Evolutionary conservation across 1,284 basidiomycete genomes (phyloP), one percentile per base, ranked within the genome.

Genomic region (Malassezia caprae): DNA sequence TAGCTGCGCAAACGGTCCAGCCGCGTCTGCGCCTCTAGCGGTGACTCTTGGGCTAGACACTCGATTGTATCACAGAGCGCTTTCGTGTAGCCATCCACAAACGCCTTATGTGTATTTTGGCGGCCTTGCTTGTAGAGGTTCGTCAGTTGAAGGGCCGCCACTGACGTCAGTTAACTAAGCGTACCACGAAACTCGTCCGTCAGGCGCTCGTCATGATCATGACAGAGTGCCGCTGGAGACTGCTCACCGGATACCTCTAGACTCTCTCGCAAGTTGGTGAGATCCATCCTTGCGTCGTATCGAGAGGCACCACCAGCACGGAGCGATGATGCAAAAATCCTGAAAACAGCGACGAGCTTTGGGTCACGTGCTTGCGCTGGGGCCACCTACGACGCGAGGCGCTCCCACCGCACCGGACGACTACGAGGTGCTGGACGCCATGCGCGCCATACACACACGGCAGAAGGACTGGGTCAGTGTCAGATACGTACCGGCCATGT

Each of bases 401-500:
- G 19, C 12, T 43, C 37, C 52, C 45, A 48, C 7, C n/a, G 31
- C 5, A 53, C 24, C 19, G 39, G 23, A 13, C 19, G 43, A 7
- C 24, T 15, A 5, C 23, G 15, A n/a, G 26, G 15, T 13, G 27
- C 2, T 15, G 41, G n/a, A 19, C n/a, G 28, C 8, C 2, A n/a
- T 2, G 28, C 17, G 12, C 23, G 30, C 49, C 19, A 24, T 17
- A 51, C 10, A 23, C 37, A 42, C 21, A 53, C 45, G 6, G 45
- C 39, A 6, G 51, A 53, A 4, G 51, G 51, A 5, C 43, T 45
- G 6, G 7, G 17, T 48, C 12, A 35, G 32, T 30, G 12, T 19
- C 0, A 2, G 1, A 7, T 17, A 51, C 69, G 13, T 39, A 72
- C 61, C 77, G 58, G 0, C 90, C 91, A 76, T 96, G 91, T 15